phyloP scores from a whole-genome alignment of 148 eudicot genomes.

The Salicornia ramosissima region DNA sequence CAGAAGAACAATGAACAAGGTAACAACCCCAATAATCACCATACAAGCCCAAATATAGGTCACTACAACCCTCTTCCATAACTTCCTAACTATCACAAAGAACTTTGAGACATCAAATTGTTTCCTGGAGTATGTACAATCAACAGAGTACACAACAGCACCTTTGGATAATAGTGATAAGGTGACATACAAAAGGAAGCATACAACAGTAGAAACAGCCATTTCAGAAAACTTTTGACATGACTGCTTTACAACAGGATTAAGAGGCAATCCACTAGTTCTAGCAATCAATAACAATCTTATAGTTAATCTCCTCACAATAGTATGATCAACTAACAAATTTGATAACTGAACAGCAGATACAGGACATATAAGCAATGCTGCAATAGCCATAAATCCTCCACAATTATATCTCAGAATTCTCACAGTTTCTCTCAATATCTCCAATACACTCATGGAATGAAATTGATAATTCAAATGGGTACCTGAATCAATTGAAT shows the following conservation, averaged over 20 bases:
- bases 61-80: constrained; percentile 59
- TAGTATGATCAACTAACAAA: constrained; percentile 56
- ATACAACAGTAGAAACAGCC: constrained; percentile 54
- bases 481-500: constrained; percentile 14
- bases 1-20: constrained; percentile 58
- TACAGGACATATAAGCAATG: constrained; percentile 77
- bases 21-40: constrained; percentile 54
- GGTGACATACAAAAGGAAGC: constrained; percentile 71
- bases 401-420: constrained; percentile 64
- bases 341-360: constrained; percentile 65
- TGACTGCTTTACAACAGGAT: constrained; percentile 58
- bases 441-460: constrained; percentile 64
- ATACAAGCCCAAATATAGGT: constrained; percentile 68
- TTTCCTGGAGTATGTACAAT: constrained; percentile 80
- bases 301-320: constrained; percentile 55
- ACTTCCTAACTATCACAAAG: constrained; percentile 43
- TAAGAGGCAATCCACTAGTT: constrained; percentile 73
- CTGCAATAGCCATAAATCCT: constrained; percentile 60
- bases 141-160: constrained; percentile 81
- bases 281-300: constrained; percentile 61
- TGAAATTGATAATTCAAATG: constrained; percentile 38
- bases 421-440: constrained; percentile 73
- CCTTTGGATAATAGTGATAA: constrained; percentile 70
- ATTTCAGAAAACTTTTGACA: constrained; percentile 68
- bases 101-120: constrained; percentile 54